Percentiles rank a stretch among this genome's conserved stretches.
phyloP scores from a whole-genome alignment of 768 basidiomycete species.

The Pulveroboletus frians region DNA sequence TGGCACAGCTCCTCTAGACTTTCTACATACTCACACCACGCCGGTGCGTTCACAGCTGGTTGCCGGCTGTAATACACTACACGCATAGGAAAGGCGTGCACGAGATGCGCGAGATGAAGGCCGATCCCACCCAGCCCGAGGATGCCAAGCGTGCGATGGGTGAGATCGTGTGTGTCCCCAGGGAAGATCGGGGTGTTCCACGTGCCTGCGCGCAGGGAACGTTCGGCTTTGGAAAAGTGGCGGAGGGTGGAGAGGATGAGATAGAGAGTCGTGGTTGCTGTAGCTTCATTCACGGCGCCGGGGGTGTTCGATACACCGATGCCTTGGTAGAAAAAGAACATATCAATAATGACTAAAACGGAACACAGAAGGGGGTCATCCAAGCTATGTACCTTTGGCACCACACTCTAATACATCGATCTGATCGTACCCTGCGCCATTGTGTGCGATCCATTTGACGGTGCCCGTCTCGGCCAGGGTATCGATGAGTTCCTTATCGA shows the following conservation, averaged over 20 bases:
- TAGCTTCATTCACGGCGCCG: constrained; percentile 84
- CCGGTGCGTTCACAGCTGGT: constrained; percentile 52
- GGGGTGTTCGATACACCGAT: constrained; percentile 86
- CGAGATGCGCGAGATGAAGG: constrained; percentile 61
- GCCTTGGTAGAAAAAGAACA: constrained; percentile 5
- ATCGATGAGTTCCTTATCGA: constrained; percentile 73
- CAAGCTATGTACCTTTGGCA: constrained; percentile 46
- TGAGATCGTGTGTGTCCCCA: constrained; percentile 54
- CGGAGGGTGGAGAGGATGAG: constrained; percentile 75
- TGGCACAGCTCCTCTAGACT: constrained; percentile 57
- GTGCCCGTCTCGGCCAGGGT: constrained; percentile 49
- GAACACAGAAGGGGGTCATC: not conserved
- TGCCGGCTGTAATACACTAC: constrained; percentile 75
- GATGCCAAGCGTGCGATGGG: constrained; percentile 64
- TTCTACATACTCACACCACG: constrained; percentile 75
- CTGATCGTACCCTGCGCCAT: constrained; percentile 90
- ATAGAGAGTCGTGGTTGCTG: constrained; percentile 83
- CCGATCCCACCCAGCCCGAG: constrained; percentile 79
- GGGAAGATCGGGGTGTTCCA: constrained; percentile 58
- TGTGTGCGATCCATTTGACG: constrained; percentile 86
- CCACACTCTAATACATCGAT: constrained; percentile 75
- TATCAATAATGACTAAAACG: not conserved
- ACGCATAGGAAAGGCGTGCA: constrained; percentile 82
- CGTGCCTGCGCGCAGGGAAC: constrained; percentile 41
- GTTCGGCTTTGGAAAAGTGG: constrained; percentile 64